These are phyloP conservation scores for Leccinum broughii DNA, from an alignment of 768 basidiomycete genomes.

Conservation along the genomic window DNA sequence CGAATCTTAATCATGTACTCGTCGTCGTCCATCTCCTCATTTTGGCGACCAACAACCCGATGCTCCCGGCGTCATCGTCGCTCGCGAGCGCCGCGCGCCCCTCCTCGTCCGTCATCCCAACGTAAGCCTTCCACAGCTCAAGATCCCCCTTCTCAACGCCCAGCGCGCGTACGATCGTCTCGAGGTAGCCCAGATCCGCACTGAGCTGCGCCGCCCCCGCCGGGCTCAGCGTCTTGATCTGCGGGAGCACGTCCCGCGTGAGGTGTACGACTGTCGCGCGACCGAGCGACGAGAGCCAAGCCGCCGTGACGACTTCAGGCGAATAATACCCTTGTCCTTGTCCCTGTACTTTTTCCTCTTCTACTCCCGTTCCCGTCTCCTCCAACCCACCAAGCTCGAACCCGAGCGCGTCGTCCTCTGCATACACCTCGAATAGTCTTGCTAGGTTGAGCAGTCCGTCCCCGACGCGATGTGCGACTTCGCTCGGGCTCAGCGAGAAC, in stretches of 20 bases:
- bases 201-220: conserved; percentile 81
- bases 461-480: conserved; percentile 82
- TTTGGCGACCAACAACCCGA: conserved; percentile 25
- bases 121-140: conserved; percentile 74
- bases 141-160: conserved; percentile 85
- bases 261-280: conserved; percentile 76
- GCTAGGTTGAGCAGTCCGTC: conserved; percentile 96
- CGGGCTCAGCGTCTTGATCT: conserved; percentile 58
- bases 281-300: conserved; percentile 92
- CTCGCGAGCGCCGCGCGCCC: conserved; percentile 25
- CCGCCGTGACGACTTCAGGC: conserved; percentile 80
- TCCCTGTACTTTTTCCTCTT: neutral
- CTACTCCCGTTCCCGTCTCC: conserved; percentile 16
- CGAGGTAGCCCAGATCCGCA: conserved; percentile 86
- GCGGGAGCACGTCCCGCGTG: conserved; percentile 67
- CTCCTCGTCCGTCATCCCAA: conserved; percentile 57
- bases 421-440: conserved; percentile 91
- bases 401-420: conserved; percentile 84
- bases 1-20: neutral
- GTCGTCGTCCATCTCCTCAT: conserved; percentile 34
- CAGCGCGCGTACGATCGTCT: conserved; percentile 86
- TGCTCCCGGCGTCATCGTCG: conserved; percentile 20
- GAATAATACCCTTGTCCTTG: conserved; percentile 38
- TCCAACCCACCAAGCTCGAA: conserved; percentile 80
- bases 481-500: conserved; percentile 91